Base-by-base conservation (phyloP, 1,284 basidiomycete genomes). In the Irpex sp. region DNA sequence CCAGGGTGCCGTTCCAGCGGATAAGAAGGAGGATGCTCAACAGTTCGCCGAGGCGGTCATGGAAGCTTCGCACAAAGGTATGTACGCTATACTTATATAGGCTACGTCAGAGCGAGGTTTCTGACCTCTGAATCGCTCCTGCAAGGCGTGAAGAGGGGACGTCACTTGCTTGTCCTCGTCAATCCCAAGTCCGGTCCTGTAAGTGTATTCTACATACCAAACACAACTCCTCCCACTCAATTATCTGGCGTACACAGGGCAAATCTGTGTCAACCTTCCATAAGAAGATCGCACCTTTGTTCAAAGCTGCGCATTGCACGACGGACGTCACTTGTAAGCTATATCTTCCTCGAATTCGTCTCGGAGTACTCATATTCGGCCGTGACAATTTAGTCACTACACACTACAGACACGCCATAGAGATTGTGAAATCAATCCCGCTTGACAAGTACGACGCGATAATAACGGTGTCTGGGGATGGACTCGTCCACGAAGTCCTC, bases 381-480 rank as follows among this genome's bases (percentile, higher is more conserved):
- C 15, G 43, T 15, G 35, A 21, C 35, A 33, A 26, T 26, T 3
- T 68, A 94, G 93, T 87, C 65, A 95, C 94, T 1, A 86, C 83
- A n/a, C 84, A 88, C 62, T 70, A 77, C 1, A 80, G 83, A 17
- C 93, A 98, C 74, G 95, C 93, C 0, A 76, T 78, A 36, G 88
- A 94, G 59, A 81, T 95, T 58, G 88, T 83, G 0, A 81, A 83
- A 63, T 76, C 80, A 0, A 77, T 95, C 35, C 71, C 83, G 0
- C 77, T 95, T 0, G 78, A 83, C 8, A 68, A 78, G 1, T 93
- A 86, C 66, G 94, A 94, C 69, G 93, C 89, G 0, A 76, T 98
- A 37, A 84, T 93, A n/a, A 78, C 88, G 6, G 85, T 97, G 21
- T 95, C 94, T 0, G 96, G 96, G 0, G 96, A 98, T 72, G 96